Conservation (phyloP, 2,329 filamentous ascomycete genomes). For the Canariomyces notabilis region DNA sequence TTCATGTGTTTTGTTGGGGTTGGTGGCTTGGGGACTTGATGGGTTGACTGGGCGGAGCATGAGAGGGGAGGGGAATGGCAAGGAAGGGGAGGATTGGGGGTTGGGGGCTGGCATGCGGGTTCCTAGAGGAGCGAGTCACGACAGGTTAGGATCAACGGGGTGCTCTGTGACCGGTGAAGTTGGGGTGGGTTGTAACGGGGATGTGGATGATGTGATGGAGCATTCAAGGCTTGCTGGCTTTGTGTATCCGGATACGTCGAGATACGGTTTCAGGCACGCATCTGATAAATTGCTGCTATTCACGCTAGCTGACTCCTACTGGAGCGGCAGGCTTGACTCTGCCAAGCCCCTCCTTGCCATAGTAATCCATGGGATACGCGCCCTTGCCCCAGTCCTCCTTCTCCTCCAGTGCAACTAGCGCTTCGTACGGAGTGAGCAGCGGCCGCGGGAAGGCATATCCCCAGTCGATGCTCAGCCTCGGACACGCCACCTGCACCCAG, state of each 20-base stretch:
- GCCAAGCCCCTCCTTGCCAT: constrained; percentile 84
- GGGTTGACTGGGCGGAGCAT: background rate
- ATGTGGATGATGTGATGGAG: no score
- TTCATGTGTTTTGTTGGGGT: background rate
- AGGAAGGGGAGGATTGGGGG: no score
- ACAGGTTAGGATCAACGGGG: no score
- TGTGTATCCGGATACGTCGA: background rate
- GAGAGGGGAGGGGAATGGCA: background rate
- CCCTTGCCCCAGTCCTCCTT: constrained; percentile 69
- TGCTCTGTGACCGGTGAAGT: no score
- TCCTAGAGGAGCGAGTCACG: no score
- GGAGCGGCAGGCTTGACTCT: constrained; percentile 56
- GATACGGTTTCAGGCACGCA: background rate
- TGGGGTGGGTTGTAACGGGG: background rate
- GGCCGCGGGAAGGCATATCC: constrained; percentile 91
- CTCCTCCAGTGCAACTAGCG: constrained; percentile 79
- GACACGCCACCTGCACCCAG: constrained; percentile 98
- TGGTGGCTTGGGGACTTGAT: background rate
- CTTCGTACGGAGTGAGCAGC: constrained; percentile 89
- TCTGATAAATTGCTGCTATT: background rate
- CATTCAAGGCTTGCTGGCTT: no score
- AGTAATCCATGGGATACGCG: constrained; percentile 97
- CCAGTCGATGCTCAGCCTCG: constrained; percentile 97
- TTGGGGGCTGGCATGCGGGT: no score
- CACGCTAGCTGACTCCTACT: constrained; percentile 17